These are phyloP conservation scores for Phytophthora cajani DNA, from an alignment of 352 stramenopile genomes.

Conservation along the genomic window DNA sequence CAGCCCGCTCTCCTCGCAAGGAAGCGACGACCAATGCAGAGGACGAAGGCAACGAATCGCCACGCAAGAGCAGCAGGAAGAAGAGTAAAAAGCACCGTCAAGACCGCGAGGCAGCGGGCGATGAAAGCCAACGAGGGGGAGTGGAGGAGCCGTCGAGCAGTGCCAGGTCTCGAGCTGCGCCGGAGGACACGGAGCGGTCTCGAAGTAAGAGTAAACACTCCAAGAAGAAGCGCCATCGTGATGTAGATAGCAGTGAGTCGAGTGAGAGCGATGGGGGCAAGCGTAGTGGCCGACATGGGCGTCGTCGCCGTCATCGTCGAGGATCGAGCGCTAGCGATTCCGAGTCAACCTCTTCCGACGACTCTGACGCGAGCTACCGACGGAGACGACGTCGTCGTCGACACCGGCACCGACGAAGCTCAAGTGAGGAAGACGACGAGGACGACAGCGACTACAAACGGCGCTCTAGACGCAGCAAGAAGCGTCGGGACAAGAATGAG, in stretches of 20 bases:
- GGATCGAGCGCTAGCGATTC: slow-evolving; percentile 59
- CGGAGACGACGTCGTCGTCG: slow-evolving; percentile 51
- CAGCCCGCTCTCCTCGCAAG: slow-evolving; percentile 52
- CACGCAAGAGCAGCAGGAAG: slow-evolving; percentile 74
- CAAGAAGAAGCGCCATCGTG: slow-evolving; percentile 59
- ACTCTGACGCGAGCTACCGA: slow-evolving; percentile 52
- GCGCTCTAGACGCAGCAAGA: slow-evolving; percentile 44
- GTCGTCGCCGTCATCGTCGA: slow-evolving; percentile 35
- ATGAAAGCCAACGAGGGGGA: slow-evolving; percentile 20
- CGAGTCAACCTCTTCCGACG: slow-evolving; percentile 50
- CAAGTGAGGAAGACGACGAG: slow-evolving; percentile 64
- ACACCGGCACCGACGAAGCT: slow-evolving; percentile 48
- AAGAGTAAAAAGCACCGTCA: slow-evolving; percentile 56
- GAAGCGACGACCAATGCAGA: slow-evolving; percentile 36
- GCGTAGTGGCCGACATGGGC: slow-evolving; percentile 33
- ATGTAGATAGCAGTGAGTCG: slow-evolving; percentile 50
- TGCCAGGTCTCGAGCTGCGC: slow-evolving; percentile 25
- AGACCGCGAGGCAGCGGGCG: slow-evolving; percentile 25
- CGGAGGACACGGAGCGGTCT: slow-evolving; percentile 42
- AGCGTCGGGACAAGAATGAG: slow-evolving; percentile 47
- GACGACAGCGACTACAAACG: slow-evolving; percentile 63
- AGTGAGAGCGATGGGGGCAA: slow-evolving; percentile 50
- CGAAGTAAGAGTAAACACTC: slow-evolving; percentile 52
- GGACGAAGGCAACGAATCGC: slow-evolving; percentile 45
- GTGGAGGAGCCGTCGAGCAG: slow-evolving; percentile 25